Evolutionary conservation across 75 land plant species (phyloP), one percentile per base, ranked within the genome.

Genomic region (Larix kaempferi): DNA sequence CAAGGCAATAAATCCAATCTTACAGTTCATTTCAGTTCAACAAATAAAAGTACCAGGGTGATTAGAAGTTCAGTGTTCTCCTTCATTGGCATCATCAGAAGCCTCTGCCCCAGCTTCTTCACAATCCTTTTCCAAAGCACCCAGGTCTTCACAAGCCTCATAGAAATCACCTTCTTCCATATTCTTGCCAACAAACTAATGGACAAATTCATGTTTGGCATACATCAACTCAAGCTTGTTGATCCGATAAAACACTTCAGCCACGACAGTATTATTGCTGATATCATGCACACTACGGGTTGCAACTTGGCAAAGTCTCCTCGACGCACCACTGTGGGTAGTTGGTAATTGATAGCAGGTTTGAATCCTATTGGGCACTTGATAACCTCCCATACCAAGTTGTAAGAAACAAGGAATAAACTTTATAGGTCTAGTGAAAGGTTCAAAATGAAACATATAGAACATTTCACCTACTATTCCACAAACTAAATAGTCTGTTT

Each of bases 281-380:
- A 90, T 35, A 35, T 90, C 92, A 91, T 89, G 80, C 93, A 89
- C 57, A 91, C 93, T 21, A 91, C 93, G 54, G 87, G 80, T 74
- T 85, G 93, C 72, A 91, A 91, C 89, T 89, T 89, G 17, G 93
- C 91, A 44, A 91, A 85, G 72, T 91, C 91, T 21, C 91, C 93
- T 2, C 93, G 87, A 33, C 89, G 93, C 4, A 91, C 93, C 21
- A 91, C 86, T 65, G 92, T 89, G 59, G 92, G 93, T 23, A 92
- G 89, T 75, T 90, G 88, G 61, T 90, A 88, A 81, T 89, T 87
- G 13, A 87, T 87, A 49, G n/a, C n/a, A n/a, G n/a, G n/a, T n/a
- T n/a, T n/a, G n/a, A n/a, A n/a, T n/a, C n/a, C 91, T 27, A 86
- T 87, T 60, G 89, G 89, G 61, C 89, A 87, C 88, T 80, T 78